Base-by-base conservation (phyloP, 164 flowering plant genomes). In the Vitis rotundifolia region DNA sequence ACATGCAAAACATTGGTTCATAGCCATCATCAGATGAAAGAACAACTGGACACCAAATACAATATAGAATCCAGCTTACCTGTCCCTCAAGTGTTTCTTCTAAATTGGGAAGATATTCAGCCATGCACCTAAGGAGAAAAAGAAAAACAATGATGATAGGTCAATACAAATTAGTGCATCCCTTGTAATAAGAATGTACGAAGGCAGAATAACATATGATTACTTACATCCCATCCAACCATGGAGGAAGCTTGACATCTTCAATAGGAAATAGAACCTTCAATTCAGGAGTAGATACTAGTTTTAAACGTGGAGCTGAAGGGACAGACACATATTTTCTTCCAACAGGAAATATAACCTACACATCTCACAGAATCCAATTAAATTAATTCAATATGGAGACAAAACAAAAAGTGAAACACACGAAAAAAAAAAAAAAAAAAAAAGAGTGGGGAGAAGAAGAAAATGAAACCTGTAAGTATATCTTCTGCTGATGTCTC, bases 221-320 rank as follows among this genome's bases (percentile, higher is more conserved):
- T 61, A 72, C 95, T 78, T 83, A 95, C 99, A 95, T 95, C 68
- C 98, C 97, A 71, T 87, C 93, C 71, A 83, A 54, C 99, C 99
- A 95, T 63, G 89, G 51, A 69, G 92, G 96, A 75, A 93, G 99
- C 76, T 87, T 95, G 64, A 91, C 85, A 79, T 95, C 99, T 56
- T 95, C 99, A 76, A 88, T 63, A 4, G 96, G 83, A 75, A 93
- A 85, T 14, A 93, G 67, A 53, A 88, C 69, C 79, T 83, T 91
- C 77, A 95, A 64, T 68, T 93, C 98, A 54, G 93, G 62, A 56
- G 94, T 76, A 67, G 94, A 83, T n/a, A 93, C 84, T 71, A 93
- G 71, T 67, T 93, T 95, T 66, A 91, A 68, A 63, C 89, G 91
- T 61, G 99, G 97, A 9, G 93, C 87, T 57, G 89, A 76, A 68